Evolutionary conservation across 1,284 basidiomycete genomes (phyloP), one percentile per base, ranked within the genome.

Genomic region (Moesziomyces parantarcticus): DNA sequence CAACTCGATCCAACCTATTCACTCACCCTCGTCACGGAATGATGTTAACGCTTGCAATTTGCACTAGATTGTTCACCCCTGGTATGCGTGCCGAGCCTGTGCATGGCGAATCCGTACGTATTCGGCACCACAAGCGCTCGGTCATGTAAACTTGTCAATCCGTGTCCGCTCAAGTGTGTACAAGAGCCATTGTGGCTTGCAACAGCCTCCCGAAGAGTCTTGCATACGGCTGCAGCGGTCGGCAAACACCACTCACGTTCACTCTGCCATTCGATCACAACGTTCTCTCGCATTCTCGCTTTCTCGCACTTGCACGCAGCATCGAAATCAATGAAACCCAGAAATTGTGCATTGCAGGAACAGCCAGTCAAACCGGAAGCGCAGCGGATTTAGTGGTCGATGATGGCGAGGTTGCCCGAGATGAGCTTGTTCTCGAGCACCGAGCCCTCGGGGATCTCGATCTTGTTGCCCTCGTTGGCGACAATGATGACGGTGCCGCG

Each of bases 361-460:
- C 18, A 18, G 20, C 14, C 32, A 21, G 18, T 3, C 29, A 1
- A 32, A 32, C 2, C 10, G 29, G 29, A 32, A 32, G 22, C 14
- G 21, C 29, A 0, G 5, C 11, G 5, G 20, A 20, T 65, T 66
- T 76, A 84, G 71, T 84, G 84, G 50, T 84, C 84, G 44, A 83
- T 84, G 52, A 84, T 80, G 49, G 76, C 78, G 41, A 85, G 68
- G 75, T 83, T 83, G 42, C 84, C 85, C 23, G 82, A 80, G 50
- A 85, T 82, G 50, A 86, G 77, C 82, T 85, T 92, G 88, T 97
- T 97, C 86, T 97, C 96, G 67, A 98, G 87, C 77, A 94, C 89
- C 77, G 93, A 93, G 6, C 94, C 94, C 84, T 98, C 96, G 43
- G 96, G 95, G 68, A 98, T 93, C 85, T 94, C 91, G 77, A 99